These are phyloP conservation scores for Puccinia hordei DNA, from an alignment of 1,284 basidiomycete genomes.

Conservation along the genomic window DNA sequence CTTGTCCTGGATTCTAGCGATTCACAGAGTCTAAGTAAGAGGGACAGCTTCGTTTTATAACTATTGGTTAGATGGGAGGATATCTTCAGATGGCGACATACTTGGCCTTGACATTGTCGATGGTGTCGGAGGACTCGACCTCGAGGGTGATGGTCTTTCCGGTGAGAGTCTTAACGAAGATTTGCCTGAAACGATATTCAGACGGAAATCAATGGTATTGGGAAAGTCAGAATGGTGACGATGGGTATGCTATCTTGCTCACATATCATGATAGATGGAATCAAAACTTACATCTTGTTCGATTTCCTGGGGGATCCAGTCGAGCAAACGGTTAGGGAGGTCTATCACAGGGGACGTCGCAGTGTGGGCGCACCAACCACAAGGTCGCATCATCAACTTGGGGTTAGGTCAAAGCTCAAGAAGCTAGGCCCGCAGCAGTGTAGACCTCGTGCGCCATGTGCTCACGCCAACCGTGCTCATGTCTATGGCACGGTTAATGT, in stretches of 20 bases:
- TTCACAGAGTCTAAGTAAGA: not conserved
- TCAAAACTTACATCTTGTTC: conserved; percentile 9
- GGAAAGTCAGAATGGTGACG: not conserved
- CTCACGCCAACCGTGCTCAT: too few relatives aligned
- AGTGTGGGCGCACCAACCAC: not conserved
- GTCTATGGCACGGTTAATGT: too few relatives aligned
- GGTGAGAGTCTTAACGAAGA: conserved; percentile 47
- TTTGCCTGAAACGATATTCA: conserved; percentile 13
- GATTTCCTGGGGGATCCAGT: not conserved
- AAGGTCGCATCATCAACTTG: conserved; percentile 20
- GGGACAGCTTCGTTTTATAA: not conserved
- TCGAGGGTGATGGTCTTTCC: too few relatives aligned
- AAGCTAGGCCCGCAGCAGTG: not conserved
- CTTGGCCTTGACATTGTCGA: conserved; percentile 45
- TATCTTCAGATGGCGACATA: not conserved
- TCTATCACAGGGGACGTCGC: not conserved
- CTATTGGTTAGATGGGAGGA: not conserved
- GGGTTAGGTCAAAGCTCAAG: conserved; percentile 27
- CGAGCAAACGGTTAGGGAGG: not conserved
- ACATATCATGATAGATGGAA: too few relatives aligned
- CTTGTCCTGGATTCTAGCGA: conserved; percentile 64
- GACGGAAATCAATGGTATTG: not conserved
- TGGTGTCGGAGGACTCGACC: too few relatives aligned
- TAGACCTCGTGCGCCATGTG: too few relatives aligned
- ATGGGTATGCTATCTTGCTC: not conserved